Percentiles rank a stretch among this genome's conserved stretches.
phyloP scores from a whole-genome alignment of 1,139 yeast species.

The Saccharomyces pastorianus region DNA sequence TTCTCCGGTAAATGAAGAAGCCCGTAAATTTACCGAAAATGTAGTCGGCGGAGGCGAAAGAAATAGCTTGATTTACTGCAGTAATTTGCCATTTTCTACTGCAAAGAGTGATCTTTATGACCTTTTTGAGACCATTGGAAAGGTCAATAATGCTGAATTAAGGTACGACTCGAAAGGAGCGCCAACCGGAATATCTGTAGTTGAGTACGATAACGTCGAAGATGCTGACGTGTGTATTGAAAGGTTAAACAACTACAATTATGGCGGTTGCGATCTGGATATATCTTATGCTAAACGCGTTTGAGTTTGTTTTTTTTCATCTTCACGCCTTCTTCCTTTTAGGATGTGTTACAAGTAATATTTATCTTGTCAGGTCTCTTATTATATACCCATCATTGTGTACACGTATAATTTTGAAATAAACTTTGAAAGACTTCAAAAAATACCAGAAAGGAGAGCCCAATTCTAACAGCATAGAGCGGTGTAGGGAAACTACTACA shows the following conservation, averaged over 20 bases:
- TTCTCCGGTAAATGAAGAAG: background rate
- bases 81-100: slow-evolving; percentile 81
- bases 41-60: slow-evolving; percentile 41
- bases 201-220: slow-evolving; percentile 60
- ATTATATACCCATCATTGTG: background rate
- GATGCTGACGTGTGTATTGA: slow-evolving; percentile 68
- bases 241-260: slow-evolving; percentile 68
- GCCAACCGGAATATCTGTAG: slow-evolving; percentile 79
- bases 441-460: background rate
- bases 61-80: slow-evolving; percentile 55
- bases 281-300: slow-evolving; percentile 52
- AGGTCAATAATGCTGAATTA: slow-evolving; percentile 67
- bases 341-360: too few species aligned
- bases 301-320: background rate
- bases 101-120: slow-evolving; percentile 75
- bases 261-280: slow-evolving; percentile 70
- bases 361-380: too few species aligned
- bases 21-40: slow-evolving; percentile 8
- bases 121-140: slow-evolving; percentile 75
- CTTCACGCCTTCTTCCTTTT: background rate
- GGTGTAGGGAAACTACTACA: too few species aligned
- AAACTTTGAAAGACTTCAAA: background rate
- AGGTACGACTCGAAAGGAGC: slow-evolving; percentile 58
- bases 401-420: background rate
- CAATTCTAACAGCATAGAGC: background rate